Evolutionary conservation across 306 rosid species (phyloP), one percentile per base, ranked within the genome.

Genomic region (Inga laurina): DNA sequence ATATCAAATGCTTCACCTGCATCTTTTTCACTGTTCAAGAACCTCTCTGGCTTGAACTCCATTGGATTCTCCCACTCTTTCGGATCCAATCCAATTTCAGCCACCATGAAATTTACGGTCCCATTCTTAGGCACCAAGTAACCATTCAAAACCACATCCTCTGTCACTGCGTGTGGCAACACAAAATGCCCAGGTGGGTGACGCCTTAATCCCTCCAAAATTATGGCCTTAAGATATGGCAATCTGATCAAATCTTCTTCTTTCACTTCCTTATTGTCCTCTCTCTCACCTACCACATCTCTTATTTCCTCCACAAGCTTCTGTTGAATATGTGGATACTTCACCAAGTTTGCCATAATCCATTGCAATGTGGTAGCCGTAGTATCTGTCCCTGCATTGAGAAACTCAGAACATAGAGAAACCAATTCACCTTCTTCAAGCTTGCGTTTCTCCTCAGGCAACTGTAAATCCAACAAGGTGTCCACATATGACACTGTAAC

Each of bases 371-470:
- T 1, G 32, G 75, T 71, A n/a, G 75, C 56, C 0, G 75, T 71
- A 0, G 75, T 43, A 13, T 71, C 75, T n/a, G 75, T 71, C 12
- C 75, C 75, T 21, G 10, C 75, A 44, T 71, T 71, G 2, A 71
- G 21, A 44, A 71, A 44, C 10, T 71, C 75, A 11, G 75, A 71
- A 71, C 75, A 43, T 3, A 71, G 0, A 14, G 75, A 10, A 44
- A 71, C 75, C 10, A 71, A 4, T 2, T 71, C 75, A 44, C 30
- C 32, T 44, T 71, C 75, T 1, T 71, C 54, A 44, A 71, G 75
- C 75, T 71, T 71, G 18, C 75, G 75, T 8, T 71, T 71, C 75
- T 71, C 54, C 54, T 44, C 75, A n/a, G 75, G 75, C 75, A n/a
- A 71, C 75, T 43, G 18, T 24, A 71, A 71, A 43, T 44, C 75